Evolutionary conservation across 2,329 filamentous ascomycete species (phyloP).

Genomic region (Talaromyces sp.): DNA sequence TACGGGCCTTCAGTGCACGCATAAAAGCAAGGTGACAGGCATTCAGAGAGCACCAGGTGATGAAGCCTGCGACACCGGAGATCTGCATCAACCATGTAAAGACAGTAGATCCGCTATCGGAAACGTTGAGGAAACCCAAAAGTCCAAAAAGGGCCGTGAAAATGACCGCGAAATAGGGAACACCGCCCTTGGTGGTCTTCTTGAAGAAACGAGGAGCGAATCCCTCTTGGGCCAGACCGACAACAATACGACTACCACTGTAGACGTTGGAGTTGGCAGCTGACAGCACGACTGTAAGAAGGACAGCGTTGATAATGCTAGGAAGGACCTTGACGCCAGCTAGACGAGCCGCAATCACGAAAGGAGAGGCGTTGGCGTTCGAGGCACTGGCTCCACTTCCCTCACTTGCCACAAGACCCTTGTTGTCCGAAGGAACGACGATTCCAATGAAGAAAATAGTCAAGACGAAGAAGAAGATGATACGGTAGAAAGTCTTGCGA

Average conservation of each 20-base stretch:
- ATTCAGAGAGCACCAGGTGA: conserved; percentile 39
- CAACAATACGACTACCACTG: conserved; percentile 65
- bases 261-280: conserved; percentile 47
- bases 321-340: conserved; percentile 39
- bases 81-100: conserved; percentile 47
- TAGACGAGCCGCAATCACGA: conserved; percentile 45
- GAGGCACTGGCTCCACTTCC: conserved; percentile 16
- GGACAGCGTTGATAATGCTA: conserved; percentile 43
- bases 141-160: conserved; percentile 58
- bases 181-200: conserved; percentile 44
- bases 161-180: conserved; percentile 47
- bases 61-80: conserved; percentile 37
- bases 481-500: conserved; percentile 73
- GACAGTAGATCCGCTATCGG: conserved; percentile 63
- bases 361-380: conserved; percentile 38
- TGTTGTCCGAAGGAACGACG: conserved; percentile 65
- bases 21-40: conserved; percentile 67
- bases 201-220: conserved; percentile 48
- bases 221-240: conserved; percentile 60
- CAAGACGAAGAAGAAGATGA: conserved; percentile 59
- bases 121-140: conserved; percentile 70
- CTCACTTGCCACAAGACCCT: conserved; percentile 50
- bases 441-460: conserved; percentile 68
- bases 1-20: conserved; percentile 58
- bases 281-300: conserved; percentile 46